Conservation (phyloP, 306 rosid species). For the Pyrus betulifolia region DNA sequence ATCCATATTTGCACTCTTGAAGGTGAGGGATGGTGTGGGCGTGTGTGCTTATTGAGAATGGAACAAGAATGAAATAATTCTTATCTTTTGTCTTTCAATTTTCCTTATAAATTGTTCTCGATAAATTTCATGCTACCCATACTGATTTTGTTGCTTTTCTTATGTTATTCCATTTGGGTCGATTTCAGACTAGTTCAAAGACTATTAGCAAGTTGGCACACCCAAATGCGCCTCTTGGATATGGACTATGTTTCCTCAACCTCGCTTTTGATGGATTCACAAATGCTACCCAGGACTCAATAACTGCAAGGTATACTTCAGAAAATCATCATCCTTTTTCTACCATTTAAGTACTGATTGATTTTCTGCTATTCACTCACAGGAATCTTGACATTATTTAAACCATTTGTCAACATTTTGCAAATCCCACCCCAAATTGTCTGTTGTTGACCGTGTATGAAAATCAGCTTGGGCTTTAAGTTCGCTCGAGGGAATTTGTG, state of each 20-base stretch:
- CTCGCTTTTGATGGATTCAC: constrained; percentile 99
- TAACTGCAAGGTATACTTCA: constrained; percentile 50
- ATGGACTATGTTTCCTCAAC: constrained; percentile 85
- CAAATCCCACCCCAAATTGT: no score
- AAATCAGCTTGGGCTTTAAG: no score
- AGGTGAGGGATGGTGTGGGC: constrained; percentile 37
- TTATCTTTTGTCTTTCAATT: background rate
- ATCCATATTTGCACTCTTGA: constrained; percentile 80
- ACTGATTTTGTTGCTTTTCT: background rate
- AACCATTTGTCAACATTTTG: background rate
- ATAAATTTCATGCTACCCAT: background rate
- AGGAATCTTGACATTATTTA: background rate
- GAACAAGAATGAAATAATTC: background rate
- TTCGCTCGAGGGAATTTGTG: no score
- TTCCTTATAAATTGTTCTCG: background rate
- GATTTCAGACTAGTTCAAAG: constrained; percentile 84
- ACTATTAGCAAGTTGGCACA: constrained; percentile 82
- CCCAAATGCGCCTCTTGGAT: constrained; percentile 95
- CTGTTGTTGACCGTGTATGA: no score
- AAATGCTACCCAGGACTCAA: constrained; percentile 98
- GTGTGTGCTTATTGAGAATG: background rate
- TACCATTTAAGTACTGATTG: background rate
- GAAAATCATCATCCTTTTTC: background rate
- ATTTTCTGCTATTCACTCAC: background rate
- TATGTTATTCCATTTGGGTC: background rate